Conservation (phyloP, 305 asterid genomes). For the Rubia tinctorum region DNA sequence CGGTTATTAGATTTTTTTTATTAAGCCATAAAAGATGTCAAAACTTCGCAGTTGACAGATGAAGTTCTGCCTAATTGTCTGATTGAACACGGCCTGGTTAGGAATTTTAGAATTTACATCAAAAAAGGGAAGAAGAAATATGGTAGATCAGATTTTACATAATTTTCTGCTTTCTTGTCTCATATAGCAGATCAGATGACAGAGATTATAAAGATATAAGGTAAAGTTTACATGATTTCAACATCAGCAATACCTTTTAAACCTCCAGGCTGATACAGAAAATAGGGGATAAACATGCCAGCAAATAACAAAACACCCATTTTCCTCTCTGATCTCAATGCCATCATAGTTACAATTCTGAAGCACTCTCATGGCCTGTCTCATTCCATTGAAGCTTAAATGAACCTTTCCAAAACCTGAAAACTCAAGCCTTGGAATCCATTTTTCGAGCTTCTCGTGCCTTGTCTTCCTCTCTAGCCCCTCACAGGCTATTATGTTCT, state of each 20-base stretch:
- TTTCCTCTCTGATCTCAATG: conserved; percentile 49
- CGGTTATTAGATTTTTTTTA: too few species aligned
- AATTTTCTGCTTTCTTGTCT: background rate
- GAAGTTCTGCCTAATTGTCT: background rate
- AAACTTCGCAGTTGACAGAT: too few species aligned
- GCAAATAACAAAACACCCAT: conserved; percentile 52
- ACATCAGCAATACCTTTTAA: conserved; percentile 22
- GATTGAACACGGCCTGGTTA: background rate
- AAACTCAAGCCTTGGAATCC: conserved; percentile 54
- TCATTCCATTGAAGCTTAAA: conserved; percentile 53
- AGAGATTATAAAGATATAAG: background rate
- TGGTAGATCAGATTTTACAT: background rate
- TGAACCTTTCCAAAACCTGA: conserved; percentile 59
- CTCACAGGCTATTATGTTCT: conserved; percentile 63
- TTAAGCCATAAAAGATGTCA: too few species aligned
- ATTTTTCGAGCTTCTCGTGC: conserved; percentile 69
- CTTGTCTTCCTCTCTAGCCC: conserved; percentile 54
- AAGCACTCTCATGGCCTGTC: conserved; percentile 57
- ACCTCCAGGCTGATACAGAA: conserved; percentile 70
- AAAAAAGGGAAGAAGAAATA: background rate
- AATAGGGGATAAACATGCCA: conserved; percentile 72
- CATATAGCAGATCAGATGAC: background rate
- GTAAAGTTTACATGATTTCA: background rate
- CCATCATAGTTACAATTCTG: conserved; percentile 57
- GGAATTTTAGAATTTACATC: background rate